Evolutionary conservation across 2,329 filamentous ascomycete species (phyloP).

Genomic region (Cytospora piceicola): DNA sequence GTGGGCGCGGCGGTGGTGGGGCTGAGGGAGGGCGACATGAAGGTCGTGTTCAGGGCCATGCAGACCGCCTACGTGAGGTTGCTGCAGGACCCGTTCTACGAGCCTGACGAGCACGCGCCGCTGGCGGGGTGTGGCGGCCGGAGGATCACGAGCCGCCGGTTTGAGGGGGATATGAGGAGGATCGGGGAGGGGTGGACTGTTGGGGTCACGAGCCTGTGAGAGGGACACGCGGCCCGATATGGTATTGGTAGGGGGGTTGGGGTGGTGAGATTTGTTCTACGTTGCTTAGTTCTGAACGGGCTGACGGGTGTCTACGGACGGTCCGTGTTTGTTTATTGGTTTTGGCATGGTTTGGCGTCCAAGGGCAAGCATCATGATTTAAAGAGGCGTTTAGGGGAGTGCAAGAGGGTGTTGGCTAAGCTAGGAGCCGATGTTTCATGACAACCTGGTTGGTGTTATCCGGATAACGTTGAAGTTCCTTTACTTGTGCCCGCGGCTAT

Average conservation of each 20-base stretch:
- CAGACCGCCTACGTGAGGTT: slow-evolving; percentile 90
- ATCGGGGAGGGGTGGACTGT: slow-evolving; percentile 87
- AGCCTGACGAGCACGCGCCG: slow-evolving; percentile 80
- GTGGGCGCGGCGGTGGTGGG: slow-evolving; percentile 58
- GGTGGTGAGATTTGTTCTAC: not conserved
- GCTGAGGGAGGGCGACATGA: slow-evolving; percentile 83
- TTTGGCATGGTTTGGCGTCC: not conserved
- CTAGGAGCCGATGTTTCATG: too few species aligned
- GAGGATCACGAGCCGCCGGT: slow-evolving; percentile 80
- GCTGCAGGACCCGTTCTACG: slow-evolving; percentile 93
- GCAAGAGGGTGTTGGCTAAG: too few species aligned
- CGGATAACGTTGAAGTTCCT: too few species aligned
- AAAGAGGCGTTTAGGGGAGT: too few species aligned
- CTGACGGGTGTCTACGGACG: not conserved
- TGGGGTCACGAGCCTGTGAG: slow-evolving; percentile 65
- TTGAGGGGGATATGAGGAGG: slow-evolving; percentile 78
- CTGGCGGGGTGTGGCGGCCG: slow-evolving; percentile 57
- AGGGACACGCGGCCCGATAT: too few species aligned
- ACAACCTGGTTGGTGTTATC: too few species aligned
- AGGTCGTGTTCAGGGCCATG: slow-evolving; percentile 86
- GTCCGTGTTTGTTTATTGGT: not conserved
- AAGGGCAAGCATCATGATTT: too few species aligned
- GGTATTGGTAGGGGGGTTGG: not conserved
- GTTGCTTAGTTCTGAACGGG: not conserved
- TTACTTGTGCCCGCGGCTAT: too few species aligned